Evolutionary conservation across 2,329 filamentous ascomycete genomes (phyloP), one percentile per base, ranked within the genome.

Genomic region (Xylaria sp.): DNA sequence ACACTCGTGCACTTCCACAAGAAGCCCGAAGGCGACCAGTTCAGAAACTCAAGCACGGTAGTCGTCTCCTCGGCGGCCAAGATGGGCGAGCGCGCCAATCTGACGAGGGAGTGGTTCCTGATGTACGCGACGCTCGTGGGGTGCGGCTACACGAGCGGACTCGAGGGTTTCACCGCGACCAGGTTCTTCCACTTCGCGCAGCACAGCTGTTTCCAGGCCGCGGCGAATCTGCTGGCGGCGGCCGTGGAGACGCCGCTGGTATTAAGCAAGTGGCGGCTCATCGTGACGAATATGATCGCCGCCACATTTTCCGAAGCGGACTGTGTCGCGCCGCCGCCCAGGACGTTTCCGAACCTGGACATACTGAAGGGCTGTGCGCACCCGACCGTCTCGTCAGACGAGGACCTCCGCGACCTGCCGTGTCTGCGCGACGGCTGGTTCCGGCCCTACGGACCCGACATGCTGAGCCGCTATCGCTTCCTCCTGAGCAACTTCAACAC

Each of bases 1-100:
- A 77, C 80, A 1, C 74, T 85, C n/a, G 78, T 86, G 15, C 66
- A 68, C 44, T 74, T 74, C 54, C 46, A 57, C 48, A 56, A 64
- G 28, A 68, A 67, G 44, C 67, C 69, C 0, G 72, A 74, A 13
- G 72, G 70, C 40, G 67, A 71, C 31, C 64, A 74, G 1, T 68
- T 70, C 54, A 64, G 67, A 7, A 68, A 68, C 13, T 54, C 72
- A 2, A 69, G 65, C 15, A 63, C 33, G n/a, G 71, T 72, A 1
- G 33, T 70, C 15, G 58, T 73, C 17, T 69, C 51, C 31, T 64
- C 59, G 4, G 67, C 15, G 28, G 59, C 68, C 3, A 59, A 65
- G 7, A 65, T 74, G 26, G n/a, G 65, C 11, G 62, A 72, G 1
- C 68, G 61, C 6, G 67, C 65, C 2, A 56, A 63, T 10, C 28